phyloP scores from a whole-genome alignment of 140 eudicot genomes.

The Anethum foeniculum region DNA sequence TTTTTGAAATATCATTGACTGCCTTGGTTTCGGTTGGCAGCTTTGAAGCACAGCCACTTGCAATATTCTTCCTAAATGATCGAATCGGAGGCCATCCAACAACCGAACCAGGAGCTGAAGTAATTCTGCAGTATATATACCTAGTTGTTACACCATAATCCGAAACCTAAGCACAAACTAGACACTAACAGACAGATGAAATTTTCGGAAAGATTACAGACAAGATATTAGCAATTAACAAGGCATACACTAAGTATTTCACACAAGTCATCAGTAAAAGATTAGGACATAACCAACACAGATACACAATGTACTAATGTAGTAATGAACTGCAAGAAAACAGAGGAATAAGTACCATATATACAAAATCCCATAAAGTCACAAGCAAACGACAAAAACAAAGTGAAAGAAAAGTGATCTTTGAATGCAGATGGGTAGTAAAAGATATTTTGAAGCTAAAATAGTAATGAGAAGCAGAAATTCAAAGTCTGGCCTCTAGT shows the following conservation, averaged over 20 bases:
- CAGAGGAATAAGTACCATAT: slow-evolving; percentile 2
- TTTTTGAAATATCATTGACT: slow-evolving; percentile 27
- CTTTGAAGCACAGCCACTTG: slow-evolving; percentile 53
- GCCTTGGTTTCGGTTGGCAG: slow-evolving; percentile 26
- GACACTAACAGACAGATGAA: not conserved
- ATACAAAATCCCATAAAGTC: not conserved
- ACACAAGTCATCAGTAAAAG: not conserved
- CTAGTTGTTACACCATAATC: slow-evolving; percentile 1
- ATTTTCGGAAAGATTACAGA: not conserved
- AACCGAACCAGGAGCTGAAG: slow-evolving; percentile 65
- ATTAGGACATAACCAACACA: not conserved
- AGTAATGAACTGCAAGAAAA: slow-evolving; percentile 7
- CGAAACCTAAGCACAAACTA: not conserved
- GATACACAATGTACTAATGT: not conserved
- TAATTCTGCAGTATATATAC: slow-evolving; percentile 32
- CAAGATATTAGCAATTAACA: not conserved
- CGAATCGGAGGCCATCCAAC: slow-evolving; percentile 98
- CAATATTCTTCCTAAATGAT: slow-evolving; percentile 75
- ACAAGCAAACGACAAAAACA: not conserved
- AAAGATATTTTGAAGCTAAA: not conserved
- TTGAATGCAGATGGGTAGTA: not conserved
- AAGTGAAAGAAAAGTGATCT: not conserved
- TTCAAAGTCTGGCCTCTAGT: not conserved
- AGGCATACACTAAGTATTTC: not conserved
- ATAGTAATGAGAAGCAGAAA: not conserved